Percentiles rank a stretch among this genome's conserved stretches.
phyloP scores from a whole-genome alignment of 2,329 filamentous ascomycete species.

The Phoma sp. region DNA sequence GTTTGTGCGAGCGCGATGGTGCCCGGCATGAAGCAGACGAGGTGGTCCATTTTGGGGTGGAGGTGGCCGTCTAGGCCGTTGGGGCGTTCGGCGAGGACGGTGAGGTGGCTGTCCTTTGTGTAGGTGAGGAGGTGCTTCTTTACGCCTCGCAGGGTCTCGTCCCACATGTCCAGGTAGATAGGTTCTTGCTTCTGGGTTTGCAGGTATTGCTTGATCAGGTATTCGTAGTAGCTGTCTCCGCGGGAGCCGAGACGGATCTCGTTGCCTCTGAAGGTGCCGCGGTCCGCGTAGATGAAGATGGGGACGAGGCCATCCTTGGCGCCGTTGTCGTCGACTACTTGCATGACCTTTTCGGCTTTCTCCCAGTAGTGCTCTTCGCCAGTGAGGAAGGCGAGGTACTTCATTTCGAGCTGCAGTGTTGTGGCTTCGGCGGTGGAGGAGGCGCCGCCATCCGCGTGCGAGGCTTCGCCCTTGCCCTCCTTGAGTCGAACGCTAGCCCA shows the following conservation, averaged over 20 bases:
- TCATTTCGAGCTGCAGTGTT: slow-evolving; percentile 92
- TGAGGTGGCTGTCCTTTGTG: slow-evolving; percentile 77
- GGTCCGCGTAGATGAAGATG: slow-evolving; percentile 84
- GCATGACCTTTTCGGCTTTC: slow-evolving; percentile 86
- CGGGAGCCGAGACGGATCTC: slow-evolving; percentile 93
- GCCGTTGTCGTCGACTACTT: slow-evolving; percentile 84
- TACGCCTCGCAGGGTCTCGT: slow-evolving; percentile 81
- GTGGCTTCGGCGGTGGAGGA: slow-evolving; percentile 94
- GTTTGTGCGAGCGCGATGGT: slow-evolving; percentile 91
- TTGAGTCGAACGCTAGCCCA: slow-evolving; percentile 89
- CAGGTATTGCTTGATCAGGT: slow-evolving; percentile 97
- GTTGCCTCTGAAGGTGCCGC: slow-evolving; percentile 77
- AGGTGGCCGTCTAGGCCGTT: slow-evolving; percentile 70
- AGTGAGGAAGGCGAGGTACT: slow-evolving; percentile 93
- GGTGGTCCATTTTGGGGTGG: slow-evolving; percentile 94
- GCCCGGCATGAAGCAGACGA: slow-evolving; percentile 96
- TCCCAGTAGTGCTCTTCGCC: slow-evolving; percentile 94
- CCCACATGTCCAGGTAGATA: slow-evolving; percentile 91
- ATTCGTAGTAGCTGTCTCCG: slow-evolving; percentile 97
- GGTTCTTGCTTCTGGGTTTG: slow-evolving; percentile 88
- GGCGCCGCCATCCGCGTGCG: slow-evolving; percentile 83
- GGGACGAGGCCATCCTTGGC: slow-evolving; percentile 83
- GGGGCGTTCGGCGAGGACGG: slow-evolving; percentile 87
- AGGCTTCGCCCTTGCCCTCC: slow-evolving; percentile 74
- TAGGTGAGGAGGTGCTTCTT: slow-evolving; percentile 94